Percentiles rank a stretch among this genome's conserved stretches.
phyloP scores from a whole-genome alignment of 768 basidiomycete genomes.

The Cystobasidiopsis lactophilus region DNA sequence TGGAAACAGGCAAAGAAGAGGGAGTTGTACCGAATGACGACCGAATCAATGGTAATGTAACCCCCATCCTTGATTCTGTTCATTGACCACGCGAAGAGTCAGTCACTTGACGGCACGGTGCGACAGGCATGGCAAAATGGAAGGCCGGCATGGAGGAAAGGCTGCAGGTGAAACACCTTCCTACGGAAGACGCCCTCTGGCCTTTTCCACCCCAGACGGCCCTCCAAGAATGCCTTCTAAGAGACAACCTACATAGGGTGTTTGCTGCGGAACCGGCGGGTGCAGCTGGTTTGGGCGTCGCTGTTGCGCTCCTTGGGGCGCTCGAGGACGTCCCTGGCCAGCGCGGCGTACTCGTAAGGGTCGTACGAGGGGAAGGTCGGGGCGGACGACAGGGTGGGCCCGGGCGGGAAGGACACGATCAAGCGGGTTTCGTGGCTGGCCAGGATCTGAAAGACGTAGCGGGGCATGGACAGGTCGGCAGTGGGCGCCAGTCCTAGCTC shows the following conservation, averaged over 20 bases:
- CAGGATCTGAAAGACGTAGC: slow-evolving; percentile 20
- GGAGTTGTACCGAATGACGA: slow-evolving; percentile 17
- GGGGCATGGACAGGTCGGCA: slow-evolving; percentile 3
- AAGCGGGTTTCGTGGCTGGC: slow-evolving; percentile 11
- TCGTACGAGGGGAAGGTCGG: slow-evolving; percentile 3
- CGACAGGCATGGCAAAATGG: too few relatives aligned
- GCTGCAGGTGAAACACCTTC: too few relatives aligned
- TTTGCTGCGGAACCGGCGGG: slow-evolving; percentile 17
- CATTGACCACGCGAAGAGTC: neutral
- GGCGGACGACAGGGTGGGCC: neutral
- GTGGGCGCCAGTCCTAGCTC: neutral
- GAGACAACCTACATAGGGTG: slow-evolving; percentile 16
- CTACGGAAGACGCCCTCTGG: too few relatives aligned
- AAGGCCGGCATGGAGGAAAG: too few relatives aligned
- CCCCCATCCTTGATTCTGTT: slow-evolving; percentile 15
- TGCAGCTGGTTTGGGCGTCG: slow-evolving; percentile 18
- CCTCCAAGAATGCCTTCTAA: too few relatives aligned
- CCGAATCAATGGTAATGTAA: slow-evolving; percentile 17
- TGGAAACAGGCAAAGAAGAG: slow-evolving; percentile 20
- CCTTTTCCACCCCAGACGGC: too few relatives aligned
- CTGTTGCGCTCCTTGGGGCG: slow-evolving; percentile 6
- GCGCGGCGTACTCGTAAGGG: slow-evolving; percentile 11
- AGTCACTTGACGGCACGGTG: too few relatives aligned
- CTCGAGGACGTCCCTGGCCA: slow-evolving; percentile 16
- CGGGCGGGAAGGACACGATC: slow-evolving; percentile 4